Conservation (phyloP, 331 rosid genomes). For the Saraca asoca region DNA sequence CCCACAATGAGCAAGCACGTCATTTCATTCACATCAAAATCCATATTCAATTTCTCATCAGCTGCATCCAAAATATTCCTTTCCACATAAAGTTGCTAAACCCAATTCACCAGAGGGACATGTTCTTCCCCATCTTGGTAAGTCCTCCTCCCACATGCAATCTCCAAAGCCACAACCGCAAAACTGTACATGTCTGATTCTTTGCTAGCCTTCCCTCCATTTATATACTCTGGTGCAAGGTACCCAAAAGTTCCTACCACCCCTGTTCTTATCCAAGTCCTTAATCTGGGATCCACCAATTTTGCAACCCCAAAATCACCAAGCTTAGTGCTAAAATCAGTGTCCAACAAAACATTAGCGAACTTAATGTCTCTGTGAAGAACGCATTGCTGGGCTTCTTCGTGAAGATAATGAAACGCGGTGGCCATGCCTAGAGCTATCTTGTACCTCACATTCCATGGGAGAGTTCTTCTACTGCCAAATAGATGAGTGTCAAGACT, state of each 20-base stretch:
- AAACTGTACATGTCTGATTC: too few species aligned
- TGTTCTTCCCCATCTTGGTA: slow-evolving; percentile 40
- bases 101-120: slow-evolving; percentile 29
- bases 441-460: slow-evolving; percentile 44
- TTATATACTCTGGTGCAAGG: not conserved
- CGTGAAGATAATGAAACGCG: slow-evolving; percentile 49
- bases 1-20: slow-evolving; percentile 43
- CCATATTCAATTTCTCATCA: slow-evolving; percentile 29
- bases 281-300: slow-evolving; percentile 41
- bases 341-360: slow-evolving; percentile 48
- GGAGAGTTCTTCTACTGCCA: slow-evolving; percentile 34
- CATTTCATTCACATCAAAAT: slow-evolving; percentile 42
- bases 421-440: slow-evolving; percentile 42
- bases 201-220: too few species aligned
- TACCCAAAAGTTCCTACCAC: slow-evolving; percentile 51
- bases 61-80: slow-evolving; percentile 30
- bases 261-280: slow-evolving; percentile 36
- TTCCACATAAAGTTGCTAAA: slow-evolving; percentile 29
- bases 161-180: too few species aligned
- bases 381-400: slow-evolving; percentile 57
- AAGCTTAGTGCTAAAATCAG: slow-evolving; percentile 47
- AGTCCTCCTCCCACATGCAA: slow-evolving; percentile 48
- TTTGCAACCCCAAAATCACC: slow-evolving; percentile 60
- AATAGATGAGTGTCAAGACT: slow-evolving; percentile 52
- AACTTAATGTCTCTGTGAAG: slow-evolving; percentile 54